Base-by-base conservation (phyloP, 1,284 basidiomycete species). In the Rugosomyces carneus region DNA sequence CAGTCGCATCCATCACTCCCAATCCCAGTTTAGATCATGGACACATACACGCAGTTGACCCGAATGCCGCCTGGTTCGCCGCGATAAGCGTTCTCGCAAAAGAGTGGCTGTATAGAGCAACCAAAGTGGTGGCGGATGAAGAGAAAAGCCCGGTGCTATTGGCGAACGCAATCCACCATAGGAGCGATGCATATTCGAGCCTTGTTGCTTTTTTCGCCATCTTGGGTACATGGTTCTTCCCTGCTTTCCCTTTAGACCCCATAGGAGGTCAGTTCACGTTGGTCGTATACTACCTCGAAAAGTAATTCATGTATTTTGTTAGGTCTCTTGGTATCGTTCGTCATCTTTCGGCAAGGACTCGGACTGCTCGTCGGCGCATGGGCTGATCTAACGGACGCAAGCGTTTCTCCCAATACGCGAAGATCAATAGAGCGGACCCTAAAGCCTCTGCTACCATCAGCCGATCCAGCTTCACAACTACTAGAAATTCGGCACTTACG, bases 21-120 rank as follows among this genome's bases (percentile, higher is more conserved):
- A 63, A 64, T 10, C 79, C 81, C 1, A 61, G 68, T 66, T 49
- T 76, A 66, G 46, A 71, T 67, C 85, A 89, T 57, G 69, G 70
- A 10, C 84, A 86, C 57, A 70, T 67, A 11, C 71, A 80, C 48
- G 65, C 72, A 34, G 77, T 97, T 4, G 93, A 97, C 62, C 89
- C 92, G 13, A 94, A 97, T 58, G 95, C 96, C 15, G 93, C 94
- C 40, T 97, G 93, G 92, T 95, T 97, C 57, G 95, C 95, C 1
- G 79, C 84, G 0, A 63, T 84, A 26, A 84, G 87, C 51, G 81
- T 98, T 1, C 48, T 89, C 1, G 68, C 81, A 52, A 99, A 99
- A 62, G 96, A 99, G 66, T 96, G 87, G 85, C 67, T 99, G 20
- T 98, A 94, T 66, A 74, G 91, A 44, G 70, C 84, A 40, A 96